Conservation (phyloP, 148 eudicot species). For the Rhododendron henanense region DNA sequence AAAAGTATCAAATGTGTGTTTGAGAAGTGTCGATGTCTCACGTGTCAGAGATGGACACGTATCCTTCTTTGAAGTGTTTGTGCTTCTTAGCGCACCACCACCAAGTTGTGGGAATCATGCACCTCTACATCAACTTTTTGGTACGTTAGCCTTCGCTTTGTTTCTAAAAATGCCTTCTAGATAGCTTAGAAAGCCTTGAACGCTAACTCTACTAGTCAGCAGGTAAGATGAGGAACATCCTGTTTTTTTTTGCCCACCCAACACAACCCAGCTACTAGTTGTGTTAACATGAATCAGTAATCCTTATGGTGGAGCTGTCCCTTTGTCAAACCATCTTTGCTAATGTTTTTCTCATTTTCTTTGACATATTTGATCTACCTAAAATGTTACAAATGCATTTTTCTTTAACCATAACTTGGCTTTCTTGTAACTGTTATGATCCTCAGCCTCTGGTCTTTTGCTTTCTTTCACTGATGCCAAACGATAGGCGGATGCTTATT, state of each 20-base stretch:
- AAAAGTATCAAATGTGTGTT: no score
- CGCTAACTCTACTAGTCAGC: background rate
- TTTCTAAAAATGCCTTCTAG: background rate
- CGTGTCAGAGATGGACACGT: no score
- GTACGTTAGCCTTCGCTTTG: background rate
- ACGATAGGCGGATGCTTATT: background rate
- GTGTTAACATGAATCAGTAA: background rate
- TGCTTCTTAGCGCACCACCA: no score
- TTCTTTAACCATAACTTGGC: background rate
- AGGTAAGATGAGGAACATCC: background rate
- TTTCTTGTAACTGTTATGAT: background rate
- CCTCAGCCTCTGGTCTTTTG: background rate
- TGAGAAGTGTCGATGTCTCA: no score
- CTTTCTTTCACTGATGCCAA: background rate
- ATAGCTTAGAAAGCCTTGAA: background rate
- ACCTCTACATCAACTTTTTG: background rate
- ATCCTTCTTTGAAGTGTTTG: no score
- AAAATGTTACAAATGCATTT: background rate
- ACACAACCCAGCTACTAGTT: background rate
- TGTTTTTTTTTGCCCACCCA: background rate
- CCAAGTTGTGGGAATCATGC: background rate
- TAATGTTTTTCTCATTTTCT: background rate
- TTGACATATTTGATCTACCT: background rate
- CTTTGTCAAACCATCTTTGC: background rate
- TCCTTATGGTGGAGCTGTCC: background rate